A percentile compares a stretch with the other conserved stretches of the same genome.
phyloP scores from a whole-genome alignment of 768 basidiomycete genomes.

The Panaeolus papilionaceus region DNA sequence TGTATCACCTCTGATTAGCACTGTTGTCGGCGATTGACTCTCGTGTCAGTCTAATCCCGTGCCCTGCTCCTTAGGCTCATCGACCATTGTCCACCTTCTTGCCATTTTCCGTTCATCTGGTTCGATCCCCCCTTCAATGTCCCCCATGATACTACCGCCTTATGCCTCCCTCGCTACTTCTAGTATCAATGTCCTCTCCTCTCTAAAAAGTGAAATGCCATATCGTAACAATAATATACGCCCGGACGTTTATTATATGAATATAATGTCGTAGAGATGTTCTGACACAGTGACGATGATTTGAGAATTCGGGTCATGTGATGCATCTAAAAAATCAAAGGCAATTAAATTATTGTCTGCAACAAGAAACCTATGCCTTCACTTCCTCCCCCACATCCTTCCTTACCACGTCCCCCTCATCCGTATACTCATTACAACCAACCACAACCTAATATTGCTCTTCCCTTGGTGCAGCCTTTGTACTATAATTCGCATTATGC shows the following conservation, averaged over 20 bases:
- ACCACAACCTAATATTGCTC: slow-evolving; percentile 11
- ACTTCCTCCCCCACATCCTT: slow-evolving; percentile 30
- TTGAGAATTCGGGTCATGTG: slow-evolving; percentile 25
- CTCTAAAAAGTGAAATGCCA: slow-evolving; percentile 27
- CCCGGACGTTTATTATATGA: slow-evolving; percentile 2
- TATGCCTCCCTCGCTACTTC: slow-evolving; percentile 26
- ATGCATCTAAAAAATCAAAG: slow-evolving; percentile 10
- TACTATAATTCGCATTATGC: slow-evolving; percentile 58
- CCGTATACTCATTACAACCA: slow-evolving; percentile 9
- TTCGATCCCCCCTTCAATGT: background rate
- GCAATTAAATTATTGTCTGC: background rate
- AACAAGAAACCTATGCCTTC: slow-evolving; percentile 17
- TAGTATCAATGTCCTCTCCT: slow-evolving; percentile 26
- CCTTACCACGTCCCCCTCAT: slow-evolving; percentile 22
- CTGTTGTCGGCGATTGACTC: slow-evolving; percentile 21
- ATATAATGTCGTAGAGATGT: background rate
- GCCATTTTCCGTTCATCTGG: slow-evolving; percentile 23
- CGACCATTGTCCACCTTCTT: slow-evolving; percentile 12
- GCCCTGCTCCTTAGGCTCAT: background rate
- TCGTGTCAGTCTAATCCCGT: background rate
- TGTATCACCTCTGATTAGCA: slow-evolving; percentile 19
- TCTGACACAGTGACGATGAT: background rate
- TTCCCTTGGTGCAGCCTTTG: slow-evolving; percentile 28
- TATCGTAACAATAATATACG: slow-evolving; percentile 6
- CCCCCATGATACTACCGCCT: slow-evolving; percentile 27